Percentiles rank a stretch among this genome's conserved stretches.
phyloP scores from a whole-genome alignment of 2,329 filamentous ascomycete genomes.

The Scleromitrula shiraiana region DNA sequence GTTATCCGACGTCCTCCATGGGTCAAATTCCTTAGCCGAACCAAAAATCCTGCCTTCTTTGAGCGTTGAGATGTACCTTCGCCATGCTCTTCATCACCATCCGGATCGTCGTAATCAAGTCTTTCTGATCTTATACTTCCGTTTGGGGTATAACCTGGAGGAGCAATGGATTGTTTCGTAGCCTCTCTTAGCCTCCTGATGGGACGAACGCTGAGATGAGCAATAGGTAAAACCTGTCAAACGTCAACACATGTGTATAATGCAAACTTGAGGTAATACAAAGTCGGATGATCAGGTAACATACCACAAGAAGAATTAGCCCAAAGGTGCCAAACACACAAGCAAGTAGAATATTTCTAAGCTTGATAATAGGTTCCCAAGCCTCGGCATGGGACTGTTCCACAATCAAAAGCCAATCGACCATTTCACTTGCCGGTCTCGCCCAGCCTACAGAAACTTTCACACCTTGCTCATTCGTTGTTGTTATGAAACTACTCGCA shows the following conservation, averaged over 20 bases:
- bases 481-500: slow-evolving; percentile 59
- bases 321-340: slow-evolving; percentile 81
- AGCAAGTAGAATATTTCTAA: slow-evolving; percentile 73
- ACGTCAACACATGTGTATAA: background rate
- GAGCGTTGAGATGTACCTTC: slow-evolving; percentile 20
- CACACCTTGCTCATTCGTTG: slow-evolving; percentile 62
- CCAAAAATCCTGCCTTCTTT: slow-evolving; percentile 27
- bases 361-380: slow-evolving; percentile 62
- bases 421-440: slow-evolving; percentile 56
- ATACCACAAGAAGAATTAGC: slow-evolving; percentile 53
- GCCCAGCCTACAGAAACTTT: slow-evolving; percentile 76
- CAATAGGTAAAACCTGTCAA: slow-evolving; percentile 56
- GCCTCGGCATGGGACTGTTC: slow-evolving; percentile 71
- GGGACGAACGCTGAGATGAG: slow-evolving; percentile 73
- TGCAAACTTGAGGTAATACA: background rate
- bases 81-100: slow-evolving; percentile 19
- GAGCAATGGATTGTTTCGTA: slow-evolving; percentile 27
- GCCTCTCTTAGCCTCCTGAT: slow-evolving; percentile 34
- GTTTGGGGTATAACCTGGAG: slow-evolving; percentile 27
- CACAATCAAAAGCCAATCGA: slow-evolving; percentile 76
- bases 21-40: slow-evolving; percentile 23
- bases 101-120: slow-evolving; percentile 15
- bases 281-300: background rate
- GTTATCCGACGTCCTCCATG: slow-evolving; percentile 20
- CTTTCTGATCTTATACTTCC: slow-evolving; percentile 25